Evolutionary conservation across 805 yeast species (phyloP), one percentile per base, ranked within the genome.

Genomic region (Wickerhamomyces bovis): DNA sequence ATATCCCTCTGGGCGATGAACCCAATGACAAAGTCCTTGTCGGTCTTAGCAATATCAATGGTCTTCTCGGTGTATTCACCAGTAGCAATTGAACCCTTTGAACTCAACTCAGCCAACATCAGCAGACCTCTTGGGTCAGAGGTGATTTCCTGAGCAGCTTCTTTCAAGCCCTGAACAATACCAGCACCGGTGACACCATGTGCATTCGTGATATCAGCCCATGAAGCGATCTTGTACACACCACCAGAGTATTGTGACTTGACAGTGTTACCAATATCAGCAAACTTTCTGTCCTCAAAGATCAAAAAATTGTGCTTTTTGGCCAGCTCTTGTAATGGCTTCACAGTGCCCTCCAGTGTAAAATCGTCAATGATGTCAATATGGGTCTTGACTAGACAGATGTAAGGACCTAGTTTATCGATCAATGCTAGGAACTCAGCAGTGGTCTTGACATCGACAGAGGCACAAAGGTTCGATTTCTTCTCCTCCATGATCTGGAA

Each of bases 181-280:
- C 98, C 97, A 0, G 84, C 81, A 20, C 99, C 99, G 2, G 98
- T 92, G 28, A 94, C 90, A 48, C 97, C 95, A 60, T 94, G 99
- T 0, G 98, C 98, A 65, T 94, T 94, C 31, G 98, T 92, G 55
- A 94, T 89, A 61, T 94, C 97, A 0, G 98, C 81, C 99, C 99
- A 94, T 58, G 81, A 70, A 13, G 96, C 94, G 51, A 92, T 92
- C 61, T 79, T 81, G 71, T 80, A 89, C 11, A 88, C 83, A 40
- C 99, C 99, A 35, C 95, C 88, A 28, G 85, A 72, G 66, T 92
- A 94, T 67, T 94, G 99, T 40, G 88, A 78, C 69, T 92, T 90
- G 45, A 94, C 99, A 1, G 99, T 94, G 62, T 90, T 89, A 16
- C 99, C 99, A 57, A 94, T 94, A 66, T 94, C 99, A 21, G 99